Evolutionary conservation across 495 filamentous ascomycete genomes (phyloP), one percentile per base, ranked within the genome.

Genomic region (Xylaria cubensis): DNA sequence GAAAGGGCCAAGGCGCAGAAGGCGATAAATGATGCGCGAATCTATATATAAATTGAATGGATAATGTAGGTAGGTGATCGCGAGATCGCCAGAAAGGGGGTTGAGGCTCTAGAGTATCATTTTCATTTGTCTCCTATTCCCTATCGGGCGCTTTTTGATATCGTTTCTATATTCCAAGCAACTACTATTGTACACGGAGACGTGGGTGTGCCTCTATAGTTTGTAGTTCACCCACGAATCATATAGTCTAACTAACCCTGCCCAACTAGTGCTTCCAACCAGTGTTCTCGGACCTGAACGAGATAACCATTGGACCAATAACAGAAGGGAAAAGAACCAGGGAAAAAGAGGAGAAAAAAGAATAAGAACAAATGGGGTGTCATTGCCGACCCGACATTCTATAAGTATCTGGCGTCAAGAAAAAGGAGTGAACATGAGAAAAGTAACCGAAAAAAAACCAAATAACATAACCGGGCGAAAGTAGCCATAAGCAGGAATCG

Each of bases 1-100:
- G 34, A 34, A 46, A 61, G 53, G 39, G 41, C 67, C 15, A 41
- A 69, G 41, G 67, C 53, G 65, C 65, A 67, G n/a, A 39, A 15
- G 48, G 9, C 36, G 65, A 41, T n/a, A 56, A 15, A 56, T 67
- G 21, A 53, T 41, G 32, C 53, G 64, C 24, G 64, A 19, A 44
- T 67, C 65, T 67, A 67, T 67, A 67, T 67, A 55, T 67, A 67
- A 67, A 67, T 55, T 13, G 21, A 24, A 65, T 15, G 42, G 32
- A 34, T 51, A 56, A 55, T 51, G 50, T 39, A 41, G n/a, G 46
- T 51, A 42, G 17, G n/a, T 21, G 50, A 56, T 67, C 50, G 29
- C 64, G 64, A 67, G 48, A 67, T 53, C 8, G 9, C n/a, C 9
- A 12, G 29, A 32, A 36, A 55, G 32, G 36, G 36, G 29, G 39